A percentile compares a stretch with the other conserved stretches of the same genome.
Conservation (phyloP, 2,329 filamentous ascomycete genomes). For the Fonsecaea pedrosoi region DNA sequence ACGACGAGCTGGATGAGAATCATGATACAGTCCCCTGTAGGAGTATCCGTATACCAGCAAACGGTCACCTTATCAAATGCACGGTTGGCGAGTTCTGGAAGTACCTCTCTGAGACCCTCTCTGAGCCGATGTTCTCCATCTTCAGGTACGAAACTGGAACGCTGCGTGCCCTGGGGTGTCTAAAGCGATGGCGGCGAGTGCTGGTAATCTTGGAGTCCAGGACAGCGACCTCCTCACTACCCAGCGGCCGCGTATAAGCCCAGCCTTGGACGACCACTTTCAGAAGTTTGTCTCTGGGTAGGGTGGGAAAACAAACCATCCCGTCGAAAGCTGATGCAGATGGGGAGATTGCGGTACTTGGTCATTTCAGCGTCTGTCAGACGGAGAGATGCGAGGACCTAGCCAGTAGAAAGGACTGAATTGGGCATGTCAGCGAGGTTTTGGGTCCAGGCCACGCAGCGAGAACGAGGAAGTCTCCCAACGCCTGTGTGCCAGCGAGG, state of each 20-base stretch:
- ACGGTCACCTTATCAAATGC: constrained; percentile 68
- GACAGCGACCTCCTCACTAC: neutral
- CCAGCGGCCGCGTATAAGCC: constrained; percentile 58
- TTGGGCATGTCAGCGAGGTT: constrained; percentile 77
- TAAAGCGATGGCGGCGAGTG: neutral
- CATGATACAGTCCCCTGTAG: constrained; percentile 73
- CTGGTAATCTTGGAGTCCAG: constrained; percentile 4
- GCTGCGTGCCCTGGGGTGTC: no score
- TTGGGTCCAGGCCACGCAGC: constrained; percentile 89
- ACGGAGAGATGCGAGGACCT: constrained; percentile 77
- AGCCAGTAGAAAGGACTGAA: constrained; percentile 78
- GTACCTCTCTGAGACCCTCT: constrained; percentile 63
- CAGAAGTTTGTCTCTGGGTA: constrained; percentile 47
- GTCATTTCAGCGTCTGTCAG: constrained; percentile 74
- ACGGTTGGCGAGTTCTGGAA: constrained; percentile 60
- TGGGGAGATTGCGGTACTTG: constrained; percentile 41
- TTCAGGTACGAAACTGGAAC: constrained; percentile 8
- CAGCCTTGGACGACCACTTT: constrained; percentile 74
- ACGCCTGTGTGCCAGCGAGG: constrained; percentile 14
- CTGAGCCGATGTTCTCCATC: constrained; percentile 49
- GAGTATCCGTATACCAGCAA: constrained; percentile 79
- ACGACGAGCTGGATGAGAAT: constrained; percentile 67
- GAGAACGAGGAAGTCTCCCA: constrained; percentile 57
- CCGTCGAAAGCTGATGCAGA: constrained; percentile 42
- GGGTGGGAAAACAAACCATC: constrained; percentile 45